Evolutionary conservation across 192 early-diverging fungal species (phyloP).

Genomic region (Linnemannia exigua): DNA sequence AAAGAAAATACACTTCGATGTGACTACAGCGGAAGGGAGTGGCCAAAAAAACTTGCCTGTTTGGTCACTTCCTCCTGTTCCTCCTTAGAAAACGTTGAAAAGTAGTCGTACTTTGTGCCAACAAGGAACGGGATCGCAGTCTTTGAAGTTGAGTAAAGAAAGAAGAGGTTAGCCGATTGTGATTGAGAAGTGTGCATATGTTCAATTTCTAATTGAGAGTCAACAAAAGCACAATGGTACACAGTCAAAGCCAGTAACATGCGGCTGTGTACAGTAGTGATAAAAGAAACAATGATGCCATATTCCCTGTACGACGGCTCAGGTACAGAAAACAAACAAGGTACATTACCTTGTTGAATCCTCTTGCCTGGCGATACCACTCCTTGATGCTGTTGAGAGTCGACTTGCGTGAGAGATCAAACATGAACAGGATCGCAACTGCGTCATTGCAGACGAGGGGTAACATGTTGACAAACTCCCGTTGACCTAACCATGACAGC

Average conservation of each 20-base stretch:
- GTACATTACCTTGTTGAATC: constrained; percentile 96
- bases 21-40: background rate
- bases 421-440: constrained; percentile 95
- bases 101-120: constrained; percentile 97
- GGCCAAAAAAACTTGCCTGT: constrained; percentile 66
- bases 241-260: background rate
- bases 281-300: background rate
- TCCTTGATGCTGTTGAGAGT: constrained; percentile 95
- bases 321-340: no score
- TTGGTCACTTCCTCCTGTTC: constrained; percentile 95
- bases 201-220: background rate
- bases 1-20: background rate
- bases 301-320: background rate
- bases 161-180: background rate
- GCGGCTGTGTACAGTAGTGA: background rate
- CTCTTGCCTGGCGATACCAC: constrained; percentile 96
- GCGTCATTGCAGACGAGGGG: constrained; percentile 98
- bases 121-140: constrained; percentile 95
- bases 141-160: constrained; percentile 47
- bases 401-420: constrained; percentile 92
- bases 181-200: background rate
- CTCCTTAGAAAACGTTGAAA: constrained; percentile 85
- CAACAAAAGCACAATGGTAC: background rate
- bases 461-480: constrained; percentile 98
- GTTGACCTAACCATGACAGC: constrained; percentile 74